Base-by-base conservation (phyloP, 805 yeast genomes). In the Candida schatavii region DNA sequence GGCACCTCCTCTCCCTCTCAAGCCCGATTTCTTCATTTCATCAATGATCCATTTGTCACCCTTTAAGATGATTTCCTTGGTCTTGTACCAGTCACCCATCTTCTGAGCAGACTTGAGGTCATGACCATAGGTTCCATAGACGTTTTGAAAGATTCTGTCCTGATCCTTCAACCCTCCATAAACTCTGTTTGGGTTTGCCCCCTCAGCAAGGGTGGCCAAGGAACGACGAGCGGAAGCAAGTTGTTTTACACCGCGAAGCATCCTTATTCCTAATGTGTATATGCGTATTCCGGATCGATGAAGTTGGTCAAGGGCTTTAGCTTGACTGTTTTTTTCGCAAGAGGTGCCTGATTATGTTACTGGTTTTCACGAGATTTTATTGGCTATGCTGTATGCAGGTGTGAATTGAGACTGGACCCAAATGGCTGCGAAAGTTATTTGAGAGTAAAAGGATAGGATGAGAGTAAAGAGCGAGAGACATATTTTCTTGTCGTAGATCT, bases 1-100 rank as follows among this genome's bases (percentile, higher is more conserved):
- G 35, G 96, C 96, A 57, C 96, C 96, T 45, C 96, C 96, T 66
- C 96, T 80, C 45, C 96, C 96, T 61, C 96, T 79, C 49, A 87
- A 74, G 18, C 95, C 95, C 18, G 90, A 83, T 55, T 80, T 77
- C 62, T 87, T 87, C 73, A 85, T 81, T 68, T 87, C 91, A 58
- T 84, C 88, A 56, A 88, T 87, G 64, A 87, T 87, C 96, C 96
- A 87, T 46, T 79, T 77, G 64, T 88, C 91, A 35, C 96, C 96
- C 64, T 87, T 87, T 46, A 81, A 66, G 30, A 87, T 62, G 53
- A 87, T 81, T 66, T 87, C 96, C 66, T 87, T 88, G 51, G 96
- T 88, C 70, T 87, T 88, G 70, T 87, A 72, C 96, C 96, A 87
- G 64, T 88, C 96, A 39, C 96, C 96, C 80, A 85, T 83, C 55